Evolutionary conservation across 164 flowering plant species (phyloP).

Genomic region (Annona cherimola): DNA sequence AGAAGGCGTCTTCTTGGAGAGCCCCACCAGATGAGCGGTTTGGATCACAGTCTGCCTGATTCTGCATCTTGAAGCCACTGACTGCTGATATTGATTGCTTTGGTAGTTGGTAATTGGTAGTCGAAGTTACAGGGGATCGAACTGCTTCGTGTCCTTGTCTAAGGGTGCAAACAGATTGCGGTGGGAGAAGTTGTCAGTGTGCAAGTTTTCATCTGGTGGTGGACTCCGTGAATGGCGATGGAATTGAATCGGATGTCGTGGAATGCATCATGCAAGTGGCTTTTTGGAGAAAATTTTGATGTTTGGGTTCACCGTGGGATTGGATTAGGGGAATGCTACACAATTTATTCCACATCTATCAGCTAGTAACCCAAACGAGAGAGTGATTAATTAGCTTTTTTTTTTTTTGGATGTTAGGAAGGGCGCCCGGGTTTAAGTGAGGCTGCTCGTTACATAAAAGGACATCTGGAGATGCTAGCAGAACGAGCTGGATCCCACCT

Average conservation of each 20-base stretch:
- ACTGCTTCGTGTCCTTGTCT: background rate
- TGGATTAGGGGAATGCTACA: background rate
- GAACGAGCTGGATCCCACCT: conserved; percentile 58
- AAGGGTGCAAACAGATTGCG: too few species aligned
- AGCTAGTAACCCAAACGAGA: background rate
- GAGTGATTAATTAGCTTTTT: background rate
- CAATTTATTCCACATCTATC: background rate
- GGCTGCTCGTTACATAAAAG: conserved; percentile 71
- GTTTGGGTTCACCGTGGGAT: background rate
- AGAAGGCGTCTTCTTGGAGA: background rate
- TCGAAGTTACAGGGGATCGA: background rate
- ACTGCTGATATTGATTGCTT: background rate
- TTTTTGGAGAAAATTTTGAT: background rate
- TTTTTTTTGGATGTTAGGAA: conserved; percentile 38
- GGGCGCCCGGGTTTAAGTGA: conserved; percentile 77
- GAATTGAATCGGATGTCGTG: background rate
- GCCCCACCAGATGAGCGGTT: background rate
- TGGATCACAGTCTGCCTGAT: background rate
- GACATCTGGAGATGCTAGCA: conserved; percentile 55
- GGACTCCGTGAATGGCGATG: background rate
- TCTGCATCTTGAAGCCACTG: background rate
- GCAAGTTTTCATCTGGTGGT: background rate
- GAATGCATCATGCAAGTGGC: background rate
- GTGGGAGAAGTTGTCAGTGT: background rate
- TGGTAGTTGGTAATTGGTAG: background rate